These are phyloP conservation scores for Henckelia pumila DNA, from an alignment of 257 asterid genomes.

Conservation along the genomic window DNA sequence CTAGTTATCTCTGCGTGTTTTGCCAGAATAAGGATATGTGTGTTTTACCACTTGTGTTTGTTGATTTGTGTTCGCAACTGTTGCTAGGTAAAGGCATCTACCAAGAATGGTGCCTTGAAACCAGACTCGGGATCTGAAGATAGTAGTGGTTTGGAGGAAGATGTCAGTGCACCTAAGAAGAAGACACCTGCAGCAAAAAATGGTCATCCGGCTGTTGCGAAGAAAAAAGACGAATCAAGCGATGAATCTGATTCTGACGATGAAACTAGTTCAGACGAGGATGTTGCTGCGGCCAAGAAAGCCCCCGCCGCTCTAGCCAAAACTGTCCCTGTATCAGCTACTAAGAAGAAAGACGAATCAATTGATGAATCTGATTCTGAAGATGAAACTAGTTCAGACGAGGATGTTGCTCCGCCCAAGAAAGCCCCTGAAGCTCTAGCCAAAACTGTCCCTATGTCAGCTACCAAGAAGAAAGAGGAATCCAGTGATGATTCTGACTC, in stretches of 20 bases:
- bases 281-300: slow-evolving; percentile 33
- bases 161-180: slow-evolving; percentile 9
- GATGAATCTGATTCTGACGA: slow-evolving; percentile 40
- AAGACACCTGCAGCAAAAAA: slow-evolving; percentile 30
- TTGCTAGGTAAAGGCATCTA: slow-evolving; percentile 24
- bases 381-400: slow-evolving; percentile 33
- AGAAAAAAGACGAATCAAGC: slow-evolving; percentile 32
- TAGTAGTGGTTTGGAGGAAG: slow-evolving; percentile 23
- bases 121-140: background rate
- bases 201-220: slow-evolving; percentile 29
- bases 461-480: background rate
- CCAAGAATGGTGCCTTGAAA: slow-evolving; percentile 12
- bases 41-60: background rate
- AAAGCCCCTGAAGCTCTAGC: slow-evolving; percentile 10
- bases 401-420: slow-evolving; percentile 27
- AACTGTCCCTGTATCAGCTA: slow-evolving; percentile 22
- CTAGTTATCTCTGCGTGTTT: background rate
- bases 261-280: slow-evolving; percentile 37
- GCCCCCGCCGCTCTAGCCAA: slow-evolving; percentile 21
- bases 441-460: slow-evolving; percentile 20
- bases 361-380: slow-evolving; percentile 33
- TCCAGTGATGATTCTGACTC: background rate
- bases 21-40: background rate
- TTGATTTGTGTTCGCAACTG: slow-evolving; percentile 2
- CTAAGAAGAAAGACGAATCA: slow-evolving; percentile 24